A percentile compares a stretch with the other conserved stretches of the same genome.
phyloP scores from a whole-genome alignment of 345 rosid genomes.

The Combretum micranthum region DNA sequence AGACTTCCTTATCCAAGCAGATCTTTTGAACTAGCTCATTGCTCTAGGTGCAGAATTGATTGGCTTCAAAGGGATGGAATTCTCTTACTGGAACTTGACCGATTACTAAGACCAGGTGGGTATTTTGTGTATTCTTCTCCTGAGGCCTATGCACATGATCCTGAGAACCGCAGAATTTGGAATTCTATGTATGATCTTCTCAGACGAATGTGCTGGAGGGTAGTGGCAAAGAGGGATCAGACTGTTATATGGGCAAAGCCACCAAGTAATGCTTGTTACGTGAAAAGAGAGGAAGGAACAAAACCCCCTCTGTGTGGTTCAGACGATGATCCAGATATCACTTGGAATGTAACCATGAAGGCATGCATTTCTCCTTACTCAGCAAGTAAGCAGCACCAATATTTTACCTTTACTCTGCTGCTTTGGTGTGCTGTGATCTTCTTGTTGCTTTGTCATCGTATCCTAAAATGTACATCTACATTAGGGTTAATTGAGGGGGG shows the following conservation, averaged over 20 bases:
- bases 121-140: conserved; percentile 96
- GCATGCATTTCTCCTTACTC: conserved; percentile 88
- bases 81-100: conserved; percentile 84
- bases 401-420: not conserved
- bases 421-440: not conserved
- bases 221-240: conserved; percentile 64
- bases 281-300: conserved; percentile 58
- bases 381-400: conserved; percentile 42
- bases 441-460: not conserved
- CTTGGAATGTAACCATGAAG: conserved; percentile 84
- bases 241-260: conserved; percentile 96
- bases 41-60: conserved; percentile 94
- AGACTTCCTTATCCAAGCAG: conserved; percentile 96
- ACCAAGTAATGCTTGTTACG: conserved; percentile 69
- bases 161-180: conserved; percentile 76
- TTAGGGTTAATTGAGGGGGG: too few relatives aligned
- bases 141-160: conserved; percentile 90
- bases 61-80: conserved; percentile 98
- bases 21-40: conserved; percentile 95
- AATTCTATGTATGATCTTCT: conserved; percentile 74
- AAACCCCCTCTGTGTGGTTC: conserved; percentile 75
- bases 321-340: conserved; percentile 74
- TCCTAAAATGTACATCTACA: not conserved
- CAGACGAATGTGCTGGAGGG: conserved; percentile 90
- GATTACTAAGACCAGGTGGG: conserved; percentile 94